Base-by-base conservation (phyloP, 345 rosid species). In the Euphorbia lathyris region DNA sequence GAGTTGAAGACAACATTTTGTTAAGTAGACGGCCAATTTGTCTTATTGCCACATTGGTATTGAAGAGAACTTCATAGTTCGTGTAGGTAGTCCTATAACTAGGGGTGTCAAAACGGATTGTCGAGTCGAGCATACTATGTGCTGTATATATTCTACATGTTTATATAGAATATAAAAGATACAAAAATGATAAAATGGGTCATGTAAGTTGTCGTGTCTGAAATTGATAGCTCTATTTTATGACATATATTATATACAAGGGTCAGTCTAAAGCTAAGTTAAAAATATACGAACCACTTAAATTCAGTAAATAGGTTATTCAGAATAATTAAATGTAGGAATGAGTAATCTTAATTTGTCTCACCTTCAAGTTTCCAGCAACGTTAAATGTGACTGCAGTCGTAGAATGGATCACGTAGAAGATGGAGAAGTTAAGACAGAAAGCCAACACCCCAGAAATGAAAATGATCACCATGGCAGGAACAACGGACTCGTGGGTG, bases 351-450 rank as follows among this genome's bases (percentile, higher is more conserved):
- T 7, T 23, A 3, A 72, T 22, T 66, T 22, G 34, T 73, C 85
- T 85, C 82, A 92, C 99, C 99, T 95, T 95, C 26, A 95, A 97
- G 79, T 95, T 95, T 74, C 99, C 99, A 22, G 99, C 99, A 66
- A 95, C 99, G 16, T 95, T 95, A 78, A 95, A 95, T 26, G 99
- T 95, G 70, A 95, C 99, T 14, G 99, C 99, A 20, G 99, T 95
- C 65, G 99, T 95, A 19, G 99, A 95, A 83, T 95, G 99, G 70
- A 95, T 95, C 69, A 95, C 99, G 3, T 95, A 95, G 74, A 95
- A 95, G 71, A 95, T 95, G 74, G 99, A 95, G 81, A 95, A 95
- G 86, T 95, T 95, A 50, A 95, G 96, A 76, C 96, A 95, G 82
- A 95, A 95, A 19, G 99, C 99, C 50, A 95, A 72, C 74, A 92